phyloP scores from a whole-genome alignment of 805 yeast species.

The Nakazawaea molendinolei region DNA sequence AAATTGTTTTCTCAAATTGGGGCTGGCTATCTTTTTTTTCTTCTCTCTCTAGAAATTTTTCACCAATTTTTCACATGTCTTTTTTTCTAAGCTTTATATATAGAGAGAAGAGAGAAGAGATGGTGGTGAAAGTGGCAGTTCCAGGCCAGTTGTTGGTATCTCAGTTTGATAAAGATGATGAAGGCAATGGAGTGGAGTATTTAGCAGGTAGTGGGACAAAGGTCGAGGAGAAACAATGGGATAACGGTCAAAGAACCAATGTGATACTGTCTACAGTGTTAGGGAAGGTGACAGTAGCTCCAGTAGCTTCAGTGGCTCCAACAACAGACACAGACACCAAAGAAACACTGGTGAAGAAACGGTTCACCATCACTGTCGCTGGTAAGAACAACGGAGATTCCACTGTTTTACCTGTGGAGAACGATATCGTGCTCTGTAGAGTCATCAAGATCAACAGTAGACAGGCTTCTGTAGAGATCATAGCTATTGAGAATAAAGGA shows the following conservation, averaged over 20 bases:
- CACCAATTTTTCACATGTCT: not conserved
- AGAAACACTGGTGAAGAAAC: slow-evolving; percentile 15
- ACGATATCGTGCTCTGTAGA: slow-evolving; percentile 73
- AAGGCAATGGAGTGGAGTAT: slow-evolving; percentile 33
- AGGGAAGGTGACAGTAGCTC: slow-evolving; percentile 47
- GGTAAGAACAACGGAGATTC: slow-evolving; percentile 22
- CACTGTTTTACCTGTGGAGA: slow-evolving; percentile 69
- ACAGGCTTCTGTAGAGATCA: slow-evolving; percentile 76
- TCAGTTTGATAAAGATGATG: slow-evolving; percentile 32
- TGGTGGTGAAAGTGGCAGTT: slow-evolving; percentile 33
- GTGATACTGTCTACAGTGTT: slow-evolving; percentile 50
- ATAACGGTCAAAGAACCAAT: slow-evolving; percentile 34
- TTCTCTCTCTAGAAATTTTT: not conserved
- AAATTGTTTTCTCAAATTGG: not conserved
- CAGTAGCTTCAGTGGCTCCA: no score
- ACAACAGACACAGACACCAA: no score
- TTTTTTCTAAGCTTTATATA: no score
- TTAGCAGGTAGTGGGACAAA: slow-evolving; percentile 63
- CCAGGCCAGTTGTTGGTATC: slow-evolving; percentile 84
- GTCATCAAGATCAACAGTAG: slow-evolving; percentile 59
- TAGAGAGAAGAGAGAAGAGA: not conserved
- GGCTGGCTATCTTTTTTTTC: not conserved
- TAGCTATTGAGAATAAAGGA: slow-evolving; percentile 34
- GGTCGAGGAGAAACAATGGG: slow-evolving; percentile 33
- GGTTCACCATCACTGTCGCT: slow-evolving; percentile 26